Evolutionary conservation across 495 filamentous ascomycete species (phyloP), one percentile per base, ranked within the genome.

Genomic region (Rostrohypoxylon terebratum): DNA sequence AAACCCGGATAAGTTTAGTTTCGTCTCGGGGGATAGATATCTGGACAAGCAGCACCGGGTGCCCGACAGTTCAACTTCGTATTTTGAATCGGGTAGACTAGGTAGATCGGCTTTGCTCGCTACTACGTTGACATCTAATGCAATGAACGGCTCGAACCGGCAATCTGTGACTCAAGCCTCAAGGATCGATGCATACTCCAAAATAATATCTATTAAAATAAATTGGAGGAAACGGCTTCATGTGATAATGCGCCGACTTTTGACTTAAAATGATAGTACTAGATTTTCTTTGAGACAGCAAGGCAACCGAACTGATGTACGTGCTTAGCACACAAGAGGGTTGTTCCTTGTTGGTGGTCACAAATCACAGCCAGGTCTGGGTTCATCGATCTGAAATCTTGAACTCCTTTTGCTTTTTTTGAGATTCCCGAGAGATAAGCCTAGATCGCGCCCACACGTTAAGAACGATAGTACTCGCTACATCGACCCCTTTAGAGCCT

Each of bases 381-480:
- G 57, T 74, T 63, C 28, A 71, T 61, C 70, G 66, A 74, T 74
- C 71, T 71, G 34, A 25, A 59, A 54, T 66, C 54, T 68, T 57
- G 54, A 59, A 20, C 33, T 55, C 25, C 33, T 68, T 51, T 61
- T 59, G 51, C 21, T 50, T 40, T 55, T 45, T 57, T 53, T 18
- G 33, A 74, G 64, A 68, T 71, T 71, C 54, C 60, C 63, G 68
- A 72, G 60, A 57, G 36, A 31, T 65, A 60, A 50, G 16, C 59
- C 33, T 60, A 59, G 57, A 66, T 70, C 67, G 66, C 47, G 57
- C 58, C 62, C 59, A 33, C 21, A 50, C 7, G 25, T 33, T 50
- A 53, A 53, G 48, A 38, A 23, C 28, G 10, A 64, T 64, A 44
- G 63, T 33, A 64, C 44, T 45, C 48, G 42, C 40, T 50, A 44